Evolutionary conservation across 257 asterid genomes (phyloP), one percentile per base, ranked within the genome.

Genomic region (Asclepias syriaca): DNA sequence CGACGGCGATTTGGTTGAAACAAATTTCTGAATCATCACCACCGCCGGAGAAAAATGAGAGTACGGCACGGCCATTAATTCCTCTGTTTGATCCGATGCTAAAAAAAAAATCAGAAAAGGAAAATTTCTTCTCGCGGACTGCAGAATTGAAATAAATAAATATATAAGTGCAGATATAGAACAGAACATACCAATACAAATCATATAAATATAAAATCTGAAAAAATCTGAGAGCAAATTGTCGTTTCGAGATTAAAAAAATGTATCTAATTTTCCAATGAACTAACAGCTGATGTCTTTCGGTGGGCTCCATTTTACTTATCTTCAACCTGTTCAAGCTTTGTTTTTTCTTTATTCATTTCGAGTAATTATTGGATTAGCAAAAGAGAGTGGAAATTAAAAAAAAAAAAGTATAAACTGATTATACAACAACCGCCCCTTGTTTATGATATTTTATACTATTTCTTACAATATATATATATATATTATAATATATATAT

Each of bases 241-340:
- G n/a, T 27, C 39, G 6, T 29, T 58, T 22, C 37, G 29, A 50
- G 74, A 46, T 59, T 57, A 67, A 46, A 66, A 72, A 29, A 34
- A 48, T 48, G 53, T 18, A n/a, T 10, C 66, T 21, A 40, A 15
- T 0, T 19, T 64, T 13, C 63, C 1, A 73, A 54, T 66, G n/a
- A 40, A 24, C 39, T 70, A 55, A 54, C 50, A 48, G 53, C 77
- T 39, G 82, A 78, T 77, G 85, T 84, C 86, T 77, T 43, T 73
- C 72, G 57, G 87, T 65, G 87, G 92, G 86, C 59, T 66, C 93
- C 87, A 58, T 46, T 43, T 57, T 58, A 72, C 95, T 84, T 88
- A 88, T 87, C 97, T 85, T 88, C 76, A 68, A 69, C 66, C 80
- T 84, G 55, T 72, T 81, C 79, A 79, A 71, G 78, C 19, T 15